phyloP scores from a whole-genome alignment of 176 grass and related monocot genomes.

The Eleusine indica region DNA sequence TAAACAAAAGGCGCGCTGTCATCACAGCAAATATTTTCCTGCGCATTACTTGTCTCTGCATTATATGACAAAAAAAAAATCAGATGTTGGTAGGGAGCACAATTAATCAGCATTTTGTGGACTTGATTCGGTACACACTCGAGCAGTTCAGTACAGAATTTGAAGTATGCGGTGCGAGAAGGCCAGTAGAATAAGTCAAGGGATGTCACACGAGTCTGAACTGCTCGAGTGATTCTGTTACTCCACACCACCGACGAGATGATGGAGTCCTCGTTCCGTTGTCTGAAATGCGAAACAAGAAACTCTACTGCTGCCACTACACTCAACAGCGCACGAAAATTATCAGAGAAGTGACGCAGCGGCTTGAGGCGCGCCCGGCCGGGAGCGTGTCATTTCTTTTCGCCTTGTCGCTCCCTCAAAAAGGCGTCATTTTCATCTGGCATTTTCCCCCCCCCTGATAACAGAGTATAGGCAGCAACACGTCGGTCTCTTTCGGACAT shows the following conservation, averaged over 20 bases:
- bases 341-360: neutral
- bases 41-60: neutral
- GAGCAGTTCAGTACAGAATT: neutral
- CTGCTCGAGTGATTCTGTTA: neutral
- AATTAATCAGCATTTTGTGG: neutral
- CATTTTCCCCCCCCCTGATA: conserved; percentile 17
- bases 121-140: neutral
- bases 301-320: conserved; percentile 4
- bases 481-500: conserved; percentile 8
- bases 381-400: neutral
- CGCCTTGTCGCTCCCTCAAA: neutral
- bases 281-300: conserved; percentile 29
- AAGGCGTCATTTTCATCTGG: conserved; percentile 23
- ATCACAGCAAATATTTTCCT: conserved; percentile 10
- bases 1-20: conserved; percentile 21
- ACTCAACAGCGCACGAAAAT: neutral
- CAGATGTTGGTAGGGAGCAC: neutral
- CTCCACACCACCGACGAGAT: neutral
- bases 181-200: conserved; percentile 1
- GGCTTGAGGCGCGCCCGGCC: neutral
- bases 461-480: neutral
- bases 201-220: neutral
- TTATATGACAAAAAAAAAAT: conserved; percentile 22
- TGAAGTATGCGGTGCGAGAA: conserved; percentile 3
- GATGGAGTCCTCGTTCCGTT: neutral